phyloP scores from a whole-genome alignment of 1,139 yeast species.

The Kodamaea sp. region DNA sequence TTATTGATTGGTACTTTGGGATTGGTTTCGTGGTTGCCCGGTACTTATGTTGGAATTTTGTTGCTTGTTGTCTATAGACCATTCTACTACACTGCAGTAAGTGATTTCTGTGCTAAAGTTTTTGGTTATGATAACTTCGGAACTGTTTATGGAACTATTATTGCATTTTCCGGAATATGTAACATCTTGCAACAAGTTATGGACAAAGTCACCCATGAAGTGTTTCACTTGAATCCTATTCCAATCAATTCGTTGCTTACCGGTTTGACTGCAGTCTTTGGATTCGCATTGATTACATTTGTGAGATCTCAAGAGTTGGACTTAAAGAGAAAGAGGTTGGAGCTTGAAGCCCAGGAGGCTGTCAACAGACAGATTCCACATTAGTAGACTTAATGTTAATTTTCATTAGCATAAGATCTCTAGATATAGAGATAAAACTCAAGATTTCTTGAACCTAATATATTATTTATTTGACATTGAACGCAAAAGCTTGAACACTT shows the following conservation, averaged over 20 bases:
- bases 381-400: too few relatives aligned
- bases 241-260: constrained; percentile 69
- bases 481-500: too few relatives aligned
- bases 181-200: constrained; percentile 70
- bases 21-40: constrained; percentile 51
- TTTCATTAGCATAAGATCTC: too few relatives aligned
- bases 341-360: constrained; percentile 65
- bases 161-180: constrained; percentile 76
- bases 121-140: constrained; percentile 94
- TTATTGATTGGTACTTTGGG: constrained; percentile 69
- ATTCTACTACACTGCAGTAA: constrained; percentile 86
- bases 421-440: too few relatives aligned
- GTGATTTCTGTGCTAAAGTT: constrained; percentile 88
- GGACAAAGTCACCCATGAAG: constrained; percentile 68
- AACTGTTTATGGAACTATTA: constrained; percentile 84
- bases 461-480: too few relatives aligned
- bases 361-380: constrained; percentile 50
- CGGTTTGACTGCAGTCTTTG: constrained; percentile 53
- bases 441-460: too few relatives aligned
- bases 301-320: constrained; percentile 55
- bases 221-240: constrained; percentile 69
- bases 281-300: constrained; percentile 50
- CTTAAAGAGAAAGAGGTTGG: constrained; percentile 54
- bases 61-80: constrained; percentile 86
- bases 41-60: constrained; percentile 62